A percentile compares a stretch with the other conserved stretches of the same genome.
These are phyloP conservation scores for Cicer chorassanicum DNA, from an alignment of 306 rosid genomes.

Conservation along the genomic window DNA sequence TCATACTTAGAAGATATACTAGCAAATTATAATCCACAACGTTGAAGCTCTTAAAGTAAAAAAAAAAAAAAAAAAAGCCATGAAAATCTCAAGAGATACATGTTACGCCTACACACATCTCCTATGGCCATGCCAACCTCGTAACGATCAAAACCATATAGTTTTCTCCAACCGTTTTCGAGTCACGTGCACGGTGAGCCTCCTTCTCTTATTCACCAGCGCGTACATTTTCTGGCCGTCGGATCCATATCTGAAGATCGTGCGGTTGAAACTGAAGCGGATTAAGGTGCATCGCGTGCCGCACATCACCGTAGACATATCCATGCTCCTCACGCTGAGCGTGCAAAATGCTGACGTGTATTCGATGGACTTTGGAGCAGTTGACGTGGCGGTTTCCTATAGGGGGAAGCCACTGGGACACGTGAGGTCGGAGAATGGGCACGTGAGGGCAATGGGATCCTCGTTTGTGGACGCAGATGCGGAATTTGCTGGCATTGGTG, in stretches of 20 bases:
- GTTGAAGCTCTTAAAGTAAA: background rate
- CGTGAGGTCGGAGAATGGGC: slow-evolving; percentile 59
- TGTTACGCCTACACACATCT: slow-evolving; percentile 44
- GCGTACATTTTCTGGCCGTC: slow-evolving; percentile 66
- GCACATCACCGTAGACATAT: slow-evolving; percentile 62
- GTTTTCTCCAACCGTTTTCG: slow-evolving; percentile 47
- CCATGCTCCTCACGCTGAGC: slow-evolving; percentile 56
- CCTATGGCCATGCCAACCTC: slow-evolving; percentile 22
- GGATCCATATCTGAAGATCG: slow-evolving; percentile 64
- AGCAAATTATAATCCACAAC: background rate
- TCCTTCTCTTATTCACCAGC: slow-evolving; percentile 36
- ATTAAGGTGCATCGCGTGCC: slow-evolving; percentile 64
- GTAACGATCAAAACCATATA: slow-evolving; percentile 44
- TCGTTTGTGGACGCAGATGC: slow-evolving; percentile 74
- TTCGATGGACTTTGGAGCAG: slow-evolving; percentile 55
- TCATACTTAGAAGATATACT: background rate
- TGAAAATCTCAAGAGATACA: slow-evolving; percentile 45
- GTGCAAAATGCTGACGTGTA: slow-evolving; percentile 67
- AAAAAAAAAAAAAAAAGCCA: background rate
- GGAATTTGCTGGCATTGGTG: slow-evolving; percentile 59
- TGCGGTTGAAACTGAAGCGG: slow-evolving; percentile 54
- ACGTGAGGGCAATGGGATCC: slow-evolving; percentile 68
- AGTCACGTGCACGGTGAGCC: slow-evolving; percentile 35
- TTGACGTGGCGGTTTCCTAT: slow-evolving; percentile 71
- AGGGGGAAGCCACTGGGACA: slow-evolving; percentile 73